Evolutionary conservation across 169 alveolate genomes (phyloP), one percentile per base, ranked within the genome.

Genomic region (Besnoitia besnoiti): DNA sequence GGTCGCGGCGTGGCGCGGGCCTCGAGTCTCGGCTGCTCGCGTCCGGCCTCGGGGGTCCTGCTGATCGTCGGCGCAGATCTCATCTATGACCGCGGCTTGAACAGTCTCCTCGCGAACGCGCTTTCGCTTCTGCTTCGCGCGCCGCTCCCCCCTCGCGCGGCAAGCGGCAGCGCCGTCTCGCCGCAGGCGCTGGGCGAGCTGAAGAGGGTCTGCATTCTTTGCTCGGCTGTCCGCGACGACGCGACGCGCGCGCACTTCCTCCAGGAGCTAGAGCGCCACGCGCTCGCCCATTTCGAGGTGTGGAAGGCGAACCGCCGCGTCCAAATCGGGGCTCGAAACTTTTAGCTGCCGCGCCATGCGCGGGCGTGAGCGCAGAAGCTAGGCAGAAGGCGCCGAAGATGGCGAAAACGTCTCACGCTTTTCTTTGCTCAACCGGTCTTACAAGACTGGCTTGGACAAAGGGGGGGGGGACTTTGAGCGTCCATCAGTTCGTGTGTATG

Each of bases 211-310:
- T 44, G 75, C 67, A 73, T 82, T 46, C 61, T 82, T 42, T 46
- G 62, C 24, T 82, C 89, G 35, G 49, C 89, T 12, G 73, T 82
- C 44, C 16, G 89, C 16, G 89, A 82, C 24, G 62, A 46, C 33
- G 61, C 89, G 2, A 82, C 89, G 5, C 61, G 89, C 40, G 61
- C n/a, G 73, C 89, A 82, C 46, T 82, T 82, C 59, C 67, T 82
- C 14, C 39, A 35, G 37, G 62, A 40, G 12, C 89, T 82, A 10
- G 67, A 46, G 30, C n/a, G 46, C 10, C 89, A 50, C 33, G 89
- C 44, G 39, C 49, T 82, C 37, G 75, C 59, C 73, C 49, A 50
- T 42, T 21, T 40, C 39, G 62, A 42, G 61, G 89, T 82, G 89
- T 19, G 67, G 67, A 3, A 55, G 55, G 14, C 24, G 55, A 49